Evolutionary conservation across 768 basidiomycete species (phyloP).

Genomic region (Leccinellum albellum): DNA sequence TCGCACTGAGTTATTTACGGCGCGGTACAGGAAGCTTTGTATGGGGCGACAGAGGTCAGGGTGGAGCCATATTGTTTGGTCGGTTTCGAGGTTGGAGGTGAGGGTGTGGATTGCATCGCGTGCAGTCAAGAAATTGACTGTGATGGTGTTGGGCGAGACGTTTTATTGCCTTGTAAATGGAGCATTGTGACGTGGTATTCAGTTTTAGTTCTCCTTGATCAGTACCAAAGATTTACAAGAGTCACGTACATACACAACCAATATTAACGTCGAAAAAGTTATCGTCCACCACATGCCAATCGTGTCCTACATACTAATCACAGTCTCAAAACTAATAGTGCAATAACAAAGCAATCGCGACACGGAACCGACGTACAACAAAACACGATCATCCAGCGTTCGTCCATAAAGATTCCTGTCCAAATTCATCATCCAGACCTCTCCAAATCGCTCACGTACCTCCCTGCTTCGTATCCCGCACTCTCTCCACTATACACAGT

Average conservation of each 20-base stretch:
- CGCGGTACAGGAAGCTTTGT: background rate
- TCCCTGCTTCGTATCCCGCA: constrained; percentile 40
- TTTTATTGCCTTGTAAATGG: too few species aligned
- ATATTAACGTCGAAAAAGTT: too few species aligned
- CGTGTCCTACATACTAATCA: too few species aligned
- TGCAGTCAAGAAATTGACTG: too few species aligned
- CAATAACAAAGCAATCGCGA: background rate
- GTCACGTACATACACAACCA: too few species aligned
- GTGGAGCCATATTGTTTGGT: background rate
- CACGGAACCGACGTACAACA: background rate
- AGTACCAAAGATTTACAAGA: too few species aligned
- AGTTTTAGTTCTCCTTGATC: too few species aligned
- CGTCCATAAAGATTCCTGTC: background rate
- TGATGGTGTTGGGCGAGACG: too few species aligned
- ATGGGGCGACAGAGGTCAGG: background rate
- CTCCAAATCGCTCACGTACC: constrained; percentile 48
- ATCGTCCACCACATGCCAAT: too few species aligned
- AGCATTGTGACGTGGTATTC: too few species aligned
- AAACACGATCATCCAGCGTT: background rate
- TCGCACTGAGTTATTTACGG: background rate
- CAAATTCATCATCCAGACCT: background rate
- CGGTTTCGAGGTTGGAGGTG: too few species aligned
- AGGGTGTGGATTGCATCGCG: too few species aligned
- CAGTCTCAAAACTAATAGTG: background rate
- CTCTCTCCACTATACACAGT: constrained; percentile 47